These are phyloP conservation scores for Capsella bursapastoris DNA, from an alignment of 345 rosid species.

Conservation along the genomic window DNA sequence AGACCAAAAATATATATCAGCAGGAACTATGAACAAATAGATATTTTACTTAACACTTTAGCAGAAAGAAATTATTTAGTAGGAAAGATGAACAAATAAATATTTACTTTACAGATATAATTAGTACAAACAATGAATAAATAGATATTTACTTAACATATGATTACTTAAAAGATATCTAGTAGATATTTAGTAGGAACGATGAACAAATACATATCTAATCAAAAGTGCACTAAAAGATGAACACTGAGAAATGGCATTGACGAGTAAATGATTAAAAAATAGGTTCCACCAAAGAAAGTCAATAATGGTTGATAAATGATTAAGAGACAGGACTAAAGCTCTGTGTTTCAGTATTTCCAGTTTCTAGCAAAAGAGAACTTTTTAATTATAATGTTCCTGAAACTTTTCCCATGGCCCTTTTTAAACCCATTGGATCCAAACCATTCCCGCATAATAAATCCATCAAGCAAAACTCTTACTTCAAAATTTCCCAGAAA, in stretches of 20 bases:
- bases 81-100: not conserved
- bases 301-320: constrained; percentile 10
- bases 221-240: constrained; percentile 17
- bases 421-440: constrained; percentile 1
- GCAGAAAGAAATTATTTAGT: constrained; percentile 18
- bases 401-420: constrained; percentile 21
- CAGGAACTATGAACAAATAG: not conserved
- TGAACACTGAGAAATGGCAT: constrained; percentile 33
- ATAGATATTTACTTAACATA: not conserved
- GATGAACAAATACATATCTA: constrained; percentile 19
- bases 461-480: constrained; percentile 14
- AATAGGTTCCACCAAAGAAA: constrained; percentile 29
- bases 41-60: not conserved
- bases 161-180: not conserved
- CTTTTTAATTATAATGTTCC: constrained; percentile 19
- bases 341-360: constrained; percentile 13
- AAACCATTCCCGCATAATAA: constrained; percentile 2
- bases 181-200: constrained; percentile 1
- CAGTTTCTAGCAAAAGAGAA: constrained; percentile 18
- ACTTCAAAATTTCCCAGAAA: not conserved
- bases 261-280: constrained; percentile 30
- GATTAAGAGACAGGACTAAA: not conserved
- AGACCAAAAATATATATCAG: not conserved
- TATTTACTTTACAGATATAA: constrained; percentile 11
- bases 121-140: not conserved